These are phyloP conservation scores for Starmerella apis DNA, from an alignment of 805 yeast species.

Conservation along the genomic window DNA sequence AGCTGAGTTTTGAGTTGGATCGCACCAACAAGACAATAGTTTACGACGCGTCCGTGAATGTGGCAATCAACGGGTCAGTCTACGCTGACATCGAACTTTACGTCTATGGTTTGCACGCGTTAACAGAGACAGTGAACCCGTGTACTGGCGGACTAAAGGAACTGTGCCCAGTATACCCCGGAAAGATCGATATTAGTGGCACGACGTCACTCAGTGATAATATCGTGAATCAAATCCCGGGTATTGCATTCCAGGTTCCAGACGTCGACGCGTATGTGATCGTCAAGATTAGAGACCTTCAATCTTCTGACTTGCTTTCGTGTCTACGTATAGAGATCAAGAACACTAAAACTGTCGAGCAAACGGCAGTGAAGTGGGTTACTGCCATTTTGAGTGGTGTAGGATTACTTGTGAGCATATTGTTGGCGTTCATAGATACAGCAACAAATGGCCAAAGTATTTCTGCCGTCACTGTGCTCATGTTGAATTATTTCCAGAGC, in stretches of 20 bases:
- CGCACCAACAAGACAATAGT: conserved; percentile 59
- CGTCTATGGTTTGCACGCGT: conserved; percentile 75
- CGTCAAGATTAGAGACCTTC: conserved; percentile 37
- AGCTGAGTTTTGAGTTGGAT: conserved; percentile 63
- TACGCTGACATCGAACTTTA: conserved; percentile 61
- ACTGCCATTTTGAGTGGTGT: conserved; percentile 84
- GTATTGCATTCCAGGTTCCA: conserved; percentile 76
- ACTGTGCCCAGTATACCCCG: conserved; percentile 82
- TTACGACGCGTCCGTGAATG: conserved; percentile 58
- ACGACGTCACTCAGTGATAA: conserved; percentile 42
- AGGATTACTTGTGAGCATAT: conserved; percentile 73
- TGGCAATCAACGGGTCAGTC: conserved; percentile 58
- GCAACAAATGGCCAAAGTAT: conserved; percentile 83
- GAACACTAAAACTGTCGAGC: conserved; percentile 73
- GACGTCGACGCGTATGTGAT: conserved; percentile 73
- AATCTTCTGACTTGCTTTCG: conserved; percentile 39
- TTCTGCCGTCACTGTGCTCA: conserved; percentile 73
- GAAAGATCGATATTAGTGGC: conserved; percentile 65
- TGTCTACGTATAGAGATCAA: conserved; percentile 67
- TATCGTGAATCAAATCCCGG: conserved; percentile 57
- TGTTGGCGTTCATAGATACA: conserved; percentile 75
- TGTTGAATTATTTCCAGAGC: conserved; percentile 79
- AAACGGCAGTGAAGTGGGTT: conserved; percentile 80
- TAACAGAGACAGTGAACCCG: conserved; percentile 47
- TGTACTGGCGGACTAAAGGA: conserved; percentile 61